These are phyloP conservation scores for Diplodia seriata DNA, from an alignment of 2,329 filamentous ascomycete genomes.

Conservation along the genomic window DNA sequence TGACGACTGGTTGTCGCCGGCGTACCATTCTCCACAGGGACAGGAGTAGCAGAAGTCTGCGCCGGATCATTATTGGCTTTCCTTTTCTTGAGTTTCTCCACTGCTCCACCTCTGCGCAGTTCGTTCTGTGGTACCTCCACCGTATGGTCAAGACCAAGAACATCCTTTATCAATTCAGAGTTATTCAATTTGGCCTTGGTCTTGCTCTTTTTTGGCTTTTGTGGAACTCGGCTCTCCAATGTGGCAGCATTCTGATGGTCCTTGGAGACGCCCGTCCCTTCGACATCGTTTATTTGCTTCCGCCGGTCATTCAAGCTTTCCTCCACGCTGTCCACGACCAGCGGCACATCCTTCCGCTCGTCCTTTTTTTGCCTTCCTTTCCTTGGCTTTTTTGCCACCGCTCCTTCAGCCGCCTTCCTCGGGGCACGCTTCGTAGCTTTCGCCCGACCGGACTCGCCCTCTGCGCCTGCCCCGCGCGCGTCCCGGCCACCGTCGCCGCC, in stretches of 20 bases:
- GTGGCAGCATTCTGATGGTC: neutral
- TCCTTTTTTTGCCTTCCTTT: neutral
- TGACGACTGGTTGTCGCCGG: slow-evolving; percentile 28
- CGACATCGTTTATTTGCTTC: neutral
- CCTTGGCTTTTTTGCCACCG: slow-evolving; percentile 34
- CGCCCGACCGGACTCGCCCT: slow-evolving; percentile 1
- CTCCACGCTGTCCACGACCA: neutral
- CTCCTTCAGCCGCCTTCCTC: neutral
- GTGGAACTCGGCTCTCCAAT: neutral
- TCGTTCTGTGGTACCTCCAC: slow-evolving; percentile 36
- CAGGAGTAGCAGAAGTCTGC: neutral
- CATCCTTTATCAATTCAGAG: slow-evolving; percentile 11
- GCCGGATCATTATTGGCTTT: neutral
- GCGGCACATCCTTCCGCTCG: neutral
- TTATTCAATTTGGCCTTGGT: neutral
- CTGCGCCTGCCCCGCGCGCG: slow-evolving; percentile 18
- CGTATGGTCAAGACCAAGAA: slow-evolving; percentile 3
- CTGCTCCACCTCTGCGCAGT: neutral
- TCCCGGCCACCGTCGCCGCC: neutral
- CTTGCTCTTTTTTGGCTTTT: slow-evolving; percentile 30
- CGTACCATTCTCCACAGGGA: neutral
- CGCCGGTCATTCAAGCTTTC: neutral
- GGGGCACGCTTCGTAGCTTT: slow-evolving; percentile 17
- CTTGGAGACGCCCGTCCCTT: neutral
- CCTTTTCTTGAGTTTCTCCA: neutral